Percentiles rank a stretch among this genome's conserved stretches.
Evolutionary conservation across 345 rosid genomes (phyloP).

Genomic region (Gynandropsis gynandra): DNA sequence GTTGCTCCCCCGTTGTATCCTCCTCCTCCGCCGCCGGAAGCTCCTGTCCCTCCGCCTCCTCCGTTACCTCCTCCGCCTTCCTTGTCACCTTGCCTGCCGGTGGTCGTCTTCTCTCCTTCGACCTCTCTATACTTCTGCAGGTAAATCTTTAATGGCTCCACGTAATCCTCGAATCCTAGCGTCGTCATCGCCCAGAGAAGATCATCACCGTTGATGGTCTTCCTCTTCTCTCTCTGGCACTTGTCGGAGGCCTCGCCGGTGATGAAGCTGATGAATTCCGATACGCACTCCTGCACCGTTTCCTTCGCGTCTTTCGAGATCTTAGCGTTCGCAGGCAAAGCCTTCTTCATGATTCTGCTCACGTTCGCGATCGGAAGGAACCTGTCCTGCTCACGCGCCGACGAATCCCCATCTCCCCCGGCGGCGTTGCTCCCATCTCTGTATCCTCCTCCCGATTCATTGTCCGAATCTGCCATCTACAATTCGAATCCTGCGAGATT

Average conservation of each 20-base stretch:
- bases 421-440: too few relatives aligned
- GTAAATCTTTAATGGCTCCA: constrained; percentile 56
- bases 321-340: constrained; percentile 57
- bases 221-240: constrained; percentile 62
- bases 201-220: constrained; percentile 71
- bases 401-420: too few relatives aligned
- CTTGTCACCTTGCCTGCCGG: constrained; percentile 27
- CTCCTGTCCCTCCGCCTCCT: constrained; percentile 19
- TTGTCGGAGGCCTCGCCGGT: constrained; percentile 71
- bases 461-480: too few relatives aligned
- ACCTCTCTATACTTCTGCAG: constrained; percentile 62
- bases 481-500: too few relatives aligned
- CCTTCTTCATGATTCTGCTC: constrained; percentile 67
- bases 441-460: too few relatives aligned
- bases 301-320: constrained; percentile 70
- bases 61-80: constrained; percentile 23
- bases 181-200: constrained; percentile 73
- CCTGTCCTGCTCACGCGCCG: constrained; percentile 45
- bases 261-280: constrained; percentile 67
- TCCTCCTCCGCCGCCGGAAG: constrained; percentile 34
- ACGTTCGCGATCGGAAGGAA: constrained; percentile 66
- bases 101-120: constrained; percentile 40
- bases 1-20: constrained; percentile 32
- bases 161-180: constrained; percentile 61
- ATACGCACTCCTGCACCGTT: constrained; percentile 67